These are phyloP conservation scores for Peronospora farinosa DNA, from an alignment of 352 stramenopile species.

Conservation along the genomic window DNA sequence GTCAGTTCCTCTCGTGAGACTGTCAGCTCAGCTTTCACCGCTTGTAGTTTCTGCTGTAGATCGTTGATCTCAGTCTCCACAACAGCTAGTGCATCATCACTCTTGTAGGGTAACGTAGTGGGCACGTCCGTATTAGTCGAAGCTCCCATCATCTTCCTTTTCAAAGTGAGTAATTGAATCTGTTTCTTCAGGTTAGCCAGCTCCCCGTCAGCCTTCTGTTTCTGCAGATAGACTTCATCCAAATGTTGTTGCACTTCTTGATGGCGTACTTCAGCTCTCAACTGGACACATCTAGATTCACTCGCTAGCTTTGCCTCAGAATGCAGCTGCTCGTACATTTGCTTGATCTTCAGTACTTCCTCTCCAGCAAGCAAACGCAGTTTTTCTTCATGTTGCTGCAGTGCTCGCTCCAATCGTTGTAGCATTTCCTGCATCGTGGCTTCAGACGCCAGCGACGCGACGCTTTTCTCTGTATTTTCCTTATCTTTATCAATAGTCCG, in stretches of 20 bases:
- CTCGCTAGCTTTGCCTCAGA: conserved; percentile 40
- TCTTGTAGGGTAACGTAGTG: background rate
- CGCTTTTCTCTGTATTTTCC: conserved; percentile 8
- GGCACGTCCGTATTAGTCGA: background rate
- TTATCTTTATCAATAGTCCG: background rate
- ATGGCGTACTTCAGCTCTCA: conserved; percentile 27
- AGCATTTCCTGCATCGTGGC: conserved; percentile 46
- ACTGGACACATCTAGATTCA: conserved; percentile 32
- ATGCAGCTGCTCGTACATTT: conserved; percentile 51
- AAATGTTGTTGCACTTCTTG: conserved; percentile 31
- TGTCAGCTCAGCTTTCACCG: conserved; percentile 37
- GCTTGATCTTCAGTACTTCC: conserved; percentile 41
- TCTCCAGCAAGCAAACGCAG: conserved; percentile 41
- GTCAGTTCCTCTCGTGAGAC: conserved; percentile 37
- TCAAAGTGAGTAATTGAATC: conserved; percentile 39
- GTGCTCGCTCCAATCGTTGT: conserved; percentile 34
- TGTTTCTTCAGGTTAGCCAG: conserved; percentile 48
- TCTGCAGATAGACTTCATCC: conserved; percentile 31
- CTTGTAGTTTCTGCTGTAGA: conserved; percentile 37
- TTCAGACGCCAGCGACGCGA: conserved; percentile 2
- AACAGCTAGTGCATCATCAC: conserved; percentile 10
- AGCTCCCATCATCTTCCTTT: conserved; percentile 39
- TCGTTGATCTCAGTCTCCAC: conserved; percentile 33
- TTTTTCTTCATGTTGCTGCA: conserved; percentile 44
- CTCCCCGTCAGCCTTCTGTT: conserved; percentile 30